A percentile compares a stretch with the other conserved stretches of the same genome.
Conservation (phyloP, 768 basidiomycete genomes). For the Termitomyces sp. region DNA sequence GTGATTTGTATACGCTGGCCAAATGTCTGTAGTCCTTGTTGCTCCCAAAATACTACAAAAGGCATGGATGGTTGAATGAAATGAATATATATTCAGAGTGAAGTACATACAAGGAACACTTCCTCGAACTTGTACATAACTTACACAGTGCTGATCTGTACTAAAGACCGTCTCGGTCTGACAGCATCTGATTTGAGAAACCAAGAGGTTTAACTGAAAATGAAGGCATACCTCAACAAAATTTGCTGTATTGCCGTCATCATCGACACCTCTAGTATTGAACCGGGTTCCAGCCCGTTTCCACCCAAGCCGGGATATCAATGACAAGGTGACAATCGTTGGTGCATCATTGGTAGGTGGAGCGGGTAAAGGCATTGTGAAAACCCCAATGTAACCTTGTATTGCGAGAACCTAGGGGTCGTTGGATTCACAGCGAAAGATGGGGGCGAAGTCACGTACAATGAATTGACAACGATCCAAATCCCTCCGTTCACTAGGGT, state of each 20-base stretch:
- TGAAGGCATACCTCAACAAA: conserved; percentile 79
- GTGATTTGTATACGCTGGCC: conserved; percentile 94
- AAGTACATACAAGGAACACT: conserved; percentile 84
- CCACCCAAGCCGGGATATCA: conserved; percentile 90
- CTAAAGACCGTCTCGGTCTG: conserved; percentile 91
- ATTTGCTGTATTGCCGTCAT: conserved; percentile 92
- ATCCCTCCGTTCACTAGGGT: conserved; percentile 63
- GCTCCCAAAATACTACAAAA: conserved; percentile 92
- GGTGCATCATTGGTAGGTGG: conserved; percentile 76
- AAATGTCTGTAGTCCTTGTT: conserved; percentile 93
- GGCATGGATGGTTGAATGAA: conserved; percentile 16
- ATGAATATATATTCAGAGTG: conserved; percentile 16
- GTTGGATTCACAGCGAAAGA: conserved; percentile 8
- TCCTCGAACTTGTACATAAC: conserved; percentile 92
- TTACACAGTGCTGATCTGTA: conserved; percentile 83
- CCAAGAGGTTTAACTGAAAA: conserved; percentile 6
- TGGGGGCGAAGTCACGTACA: conserved; percentile 43
- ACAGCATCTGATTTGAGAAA: conserved; percentile 18
- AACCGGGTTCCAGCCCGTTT: conserved; percentile 96
- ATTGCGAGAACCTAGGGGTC: conserved; percentile 73
- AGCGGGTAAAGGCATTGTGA: conserved; percentile 72
- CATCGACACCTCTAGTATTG: conserved; percentile 95
- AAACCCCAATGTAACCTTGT: conserved; percentile 91
- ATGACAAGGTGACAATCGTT: conserved; percentile 67
- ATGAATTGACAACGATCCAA: conserved; percentile 85